phyloP scores from a whole-genome alignment of 768 basidiomycete genomes.

The Strobilomyces confusus region DNA sequence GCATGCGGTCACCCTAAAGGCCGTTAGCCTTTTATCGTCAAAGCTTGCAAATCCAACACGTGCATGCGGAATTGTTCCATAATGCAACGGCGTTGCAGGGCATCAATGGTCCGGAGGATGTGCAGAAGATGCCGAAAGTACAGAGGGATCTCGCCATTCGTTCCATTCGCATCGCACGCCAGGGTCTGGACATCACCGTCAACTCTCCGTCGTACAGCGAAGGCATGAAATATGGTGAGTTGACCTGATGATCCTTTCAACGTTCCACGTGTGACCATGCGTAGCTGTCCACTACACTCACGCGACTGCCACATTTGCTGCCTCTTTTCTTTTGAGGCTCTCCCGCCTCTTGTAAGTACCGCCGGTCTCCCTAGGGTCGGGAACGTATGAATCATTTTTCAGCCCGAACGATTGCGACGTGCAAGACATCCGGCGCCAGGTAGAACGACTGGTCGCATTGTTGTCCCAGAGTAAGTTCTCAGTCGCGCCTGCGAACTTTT shows the following conservation, averaged over 20 bases:
- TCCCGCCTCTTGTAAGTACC: slow-evolving; percentile 79
- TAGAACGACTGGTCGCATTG: slow-evolving; percentile 71
- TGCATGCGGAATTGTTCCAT: slow-evolving; percentile 84
- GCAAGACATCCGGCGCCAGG: slow-evolving; percentile 64
- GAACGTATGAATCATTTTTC: background rate
- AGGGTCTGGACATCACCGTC: slow-evolving; percentile 81
- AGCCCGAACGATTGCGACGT: slow-evolving; percentile 85
- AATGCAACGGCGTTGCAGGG: slow-evolving; percentile 80
- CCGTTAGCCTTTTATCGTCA: slow-evolving; percentile 79
- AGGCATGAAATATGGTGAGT: slow-evolving; percentile 86
- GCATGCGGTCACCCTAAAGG: slow-evolving; percentile 3
- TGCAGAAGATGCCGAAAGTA: slow-evolving; percentile 72
- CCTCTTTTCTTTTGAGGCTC: slow-evolving; percentile 83
- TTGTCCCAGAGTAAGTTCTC: slow-evolving; percentile 69
- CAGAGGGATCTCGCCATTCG: slow-evolving; percentile 78
- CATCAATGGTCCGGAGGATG: slow-evolving; percentile 83
- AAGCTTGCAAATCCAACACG: slow-evolving; percentile 80
- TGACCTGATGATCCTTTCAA: background rate
- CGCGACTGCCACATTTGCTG: slow-evolving; percentile 90
- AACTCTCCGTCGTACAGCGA: slow-evolving; percentile 81
- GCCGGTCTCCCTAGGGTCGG: background rate
- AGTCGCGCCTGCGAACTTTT: background rate
- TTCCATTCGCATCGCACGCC: slow-evolving; percentile 78
- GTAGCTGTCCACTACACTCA: slow-evolving; percentile 88
- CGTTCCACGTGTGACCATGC: background rate